Evolutionary conservation across 768 basidiomycete genomes (phyloP), one percentile per base, ranked within the genome.

Genomic region (Leccinum ochraceum): DNA sequence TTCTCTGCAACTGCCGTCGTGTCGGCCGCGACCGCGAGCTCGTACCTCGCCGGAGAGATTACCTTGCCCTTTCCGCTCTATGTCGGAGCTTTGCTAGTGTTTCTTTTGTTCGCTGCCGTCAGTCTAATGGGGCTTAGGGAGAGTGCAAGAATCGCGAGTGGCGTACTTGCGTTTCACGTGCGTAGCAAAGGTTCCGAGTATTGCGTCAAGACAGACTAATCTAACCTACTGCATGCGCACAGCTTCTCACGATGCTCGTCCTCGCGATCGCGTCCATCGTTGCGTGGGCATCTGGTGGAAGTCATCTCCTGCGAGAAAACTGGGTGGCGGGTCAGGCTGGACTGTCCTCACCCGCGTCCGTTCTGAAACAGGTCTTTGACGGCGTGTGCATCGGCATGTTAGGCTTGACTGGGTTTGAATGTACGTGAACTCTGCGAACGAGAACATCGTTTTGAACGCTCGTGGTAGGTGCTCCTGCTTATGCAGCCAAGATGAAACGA

Each of bases 311-410:
- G 14, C 70, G 63, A 39, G 73, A 74, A 17, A 90, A 90, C 66
- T 90, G 89, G 88, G 56, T 70, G 3, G 57, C 60, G 37, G 78
- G 79, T 1, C 62, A 73, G 66, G 67, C 30, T 65, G 73, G 52
- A 52, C 68, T 62, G 8, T 55, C 64, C n/a, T 74, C 78, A 4
- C 59, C 75, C 0, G 55, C 62, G 4, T 68, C 66, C 3, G 69
- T 83, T 32, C 69, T 77, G 0, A 77, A 69, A 24, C 80, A 88
- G 46, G 74, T 86, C 8, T 92, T 84, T 69, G 77, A 85, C 60
- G 90, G 90, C 0, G 76, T 88, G 28, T 90, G 88, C 64, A 75
- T 92, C 3, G 83, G 86, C 0, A 86, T 90, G 77, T 76, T 92
- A 1, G 88, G 88, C 0, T 76, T 90, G 37, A 90, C 90, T 1